Evolutionary conservation across 2,329 filamentous ascomycete species (phyloP).

Genomic region (Colletotrichum australisinense): DNA sequence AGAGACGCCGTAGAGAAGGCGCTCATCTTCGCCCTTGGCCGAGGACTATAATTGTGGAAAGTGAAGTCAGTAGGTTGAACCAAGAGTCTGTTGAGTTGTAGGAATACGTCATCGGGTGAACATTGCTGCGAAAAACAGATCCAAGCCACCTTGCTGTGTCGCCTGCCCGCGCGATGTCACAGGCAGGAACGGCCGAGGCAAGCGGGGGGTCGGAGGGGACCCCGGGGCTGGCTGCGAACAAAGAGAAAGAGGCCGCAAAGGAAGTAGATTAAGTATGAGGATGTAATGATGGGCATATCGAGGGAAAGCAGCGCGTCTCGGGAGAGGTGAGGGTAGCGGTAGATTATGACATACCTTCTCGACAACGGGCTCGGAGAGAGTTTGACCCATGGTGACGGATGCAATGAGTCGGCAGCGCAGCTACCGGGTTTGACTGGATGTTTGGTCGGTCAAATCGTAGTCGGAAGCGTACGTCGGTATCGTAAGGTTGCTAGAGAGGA

Average conservation of each 20-base stretch:
- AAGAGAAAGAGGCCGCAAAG: neutral
- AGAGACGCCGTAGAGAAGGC: constrained; percentile 92
- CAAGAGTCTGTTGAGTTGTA: neutral
- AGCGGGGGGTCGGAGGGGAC: constrained; percentile 1
- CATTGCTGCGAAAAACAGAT: neutral
- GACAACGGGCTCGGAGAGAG: constrained; percentile 97
- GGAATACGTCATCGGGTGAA: constrained; percentile 26
- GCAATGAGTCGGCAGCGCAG: constrained; percentile 43
- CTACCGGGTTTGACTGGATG: constrained; percentile 38
- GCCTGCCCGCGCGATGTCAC: constrained; percentile 23
- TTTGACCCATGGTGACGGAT: constrained; percentile 87
- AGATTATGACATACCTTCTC: constrained; percentile 84
- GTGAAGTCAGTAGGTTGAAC: constrained; percentile 20
- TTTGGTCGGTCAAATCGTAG: constrained; percentile 26
- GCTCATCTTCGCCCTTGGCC: constrained; percentile 90
- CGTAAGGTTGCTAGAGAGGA: neutral
- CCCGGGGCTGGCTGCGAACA: neutral
- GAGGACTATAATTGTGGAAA: constrained; percentile 72
- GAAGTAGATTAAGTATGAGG: neutral
- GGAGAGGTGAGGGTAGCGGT: neutral
- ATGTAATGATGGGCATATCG: neutral
- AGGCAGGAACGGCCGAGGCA: neutral
- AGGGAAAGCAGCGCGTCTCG: neutral
- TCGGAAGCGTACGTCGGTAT: constrained; percentile 10
- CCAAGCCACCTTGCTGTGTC: constrained; percentile 10